Conservation (phyloP, 495 filamentous ascomycete genomes). For the Trichoderma reesei region DNA sequence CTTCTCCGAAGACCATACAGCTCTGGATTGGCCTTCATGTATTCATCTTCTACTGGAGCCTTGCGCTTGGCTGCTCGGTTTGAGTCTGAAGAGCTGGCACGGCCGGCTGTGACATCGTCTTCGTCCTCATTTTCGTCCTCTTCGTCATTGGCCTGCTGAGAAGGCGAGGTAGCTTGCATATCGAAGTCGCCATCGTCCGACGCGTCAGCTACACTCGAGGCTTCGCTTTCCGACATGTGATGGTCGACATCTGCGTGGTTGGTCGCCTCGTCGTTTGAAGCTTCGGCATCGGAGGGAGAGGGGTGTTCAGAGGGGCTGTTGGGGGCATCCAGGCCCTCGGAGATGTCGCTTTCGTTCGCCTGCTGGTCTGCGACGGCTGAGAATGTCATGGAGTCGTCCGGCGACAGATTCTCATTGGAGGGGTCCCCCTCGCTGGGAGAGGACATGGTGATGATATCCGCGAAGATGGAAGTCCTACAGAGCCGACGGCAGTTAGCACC, state of each 20-base stretch:
- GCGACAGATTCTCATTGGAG: slow-evolving; percentile 31
- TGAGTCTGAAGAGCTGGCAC: slow-evolving; percentile 45
- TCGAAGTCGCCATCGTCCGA: slow-evolving; percentile 76
- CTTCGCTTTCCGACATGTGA: slow-evolving; percentile 30
- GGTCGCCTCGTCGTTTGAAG: slow-evolving; percentile 42
- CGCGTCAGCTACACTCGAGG: slow-evolving; percentile 56
- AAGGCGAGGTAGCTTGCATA: slow-evolving; percentile 52
- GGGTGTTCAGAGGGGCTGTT: slow-evolving; percentile 15
- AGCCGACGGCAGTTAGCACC: slow-evolving; percentile 36
- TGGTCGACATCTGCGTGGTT: slow-evolving; percentile 62
- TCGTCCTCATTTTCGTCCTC: slow-evolving; percentile 50
- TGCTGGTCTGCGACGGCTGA: slow-evolving; percentile 15
- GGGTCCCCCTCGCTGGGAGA: slow-evolving; percentile 38
- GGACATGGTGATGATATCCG: slow-evolving; percentile 34
- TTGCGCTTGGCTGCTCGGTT: slow-evolving; percentile 66
- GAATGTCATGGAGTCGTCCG: slow-evolving; percentile 14
- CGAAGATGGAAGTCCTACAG: slow-evolving; percentile 32
- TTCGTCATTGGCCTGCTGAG: slow-evolving; percentile 32
- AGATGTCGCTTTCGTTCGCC: slow-evolving; percentile 36
- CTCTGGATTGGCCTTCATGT: slow-evolving; percentile 86
- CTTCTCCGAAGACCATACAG: slow-evolving; percentile 89
- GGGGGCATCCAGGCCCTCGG: slow-evolving; percentile 31
- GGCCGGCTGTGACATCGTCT: neutral
- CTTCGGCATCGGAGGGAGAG: slow-evolving; percentile 15
- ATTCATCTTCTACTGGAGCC: slow-evolving; percentile 63